These are phyloP conservation scores for Rauvolfia tetraphylla DNA, from an alignment of 257 asterid genomes.

Conservation along the genomic window DNA sequence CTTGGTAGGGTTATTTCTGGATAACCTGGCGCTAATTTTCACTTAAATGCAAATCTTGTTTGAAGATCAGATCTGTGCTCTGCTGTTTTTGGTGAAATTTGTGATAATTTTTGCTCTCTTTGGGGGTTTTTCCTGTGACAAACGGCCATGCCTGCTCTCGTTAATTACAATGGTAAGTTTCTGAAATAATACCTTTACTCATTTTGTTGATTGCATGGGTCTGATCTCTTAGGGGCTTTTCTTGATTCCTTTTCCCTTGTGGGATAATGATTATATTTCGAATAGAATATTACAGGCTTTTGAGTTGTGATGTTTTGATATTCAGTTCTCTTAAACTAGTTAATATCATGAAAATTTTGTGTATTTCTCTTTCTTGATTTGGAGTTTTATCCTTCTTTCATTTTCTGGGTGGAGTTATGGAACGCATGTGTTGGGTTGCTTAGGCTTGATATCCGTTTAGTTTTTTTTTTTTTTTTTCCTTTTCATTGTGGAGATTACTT, in stretches of 20 bases:
- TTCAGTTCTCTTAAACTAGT: neutral
- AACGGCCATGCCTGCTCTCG: conserved; percentile 84
- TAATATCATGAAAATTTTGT: neutral
- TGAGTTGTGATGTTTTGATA: neutral
- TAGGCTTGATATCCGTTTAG: neutral
- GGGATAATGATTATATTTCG: conserved; percentile 7
- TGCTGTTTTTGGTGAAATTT: conserved; percentile 43
- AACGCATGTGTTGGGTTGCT: neutral
- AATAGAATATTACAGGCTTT: neutral
- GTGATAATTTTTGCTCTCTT: conserved; percentile 40
- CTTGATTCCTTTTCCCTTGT: neutral
- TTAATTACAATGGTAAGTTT: conserved; percentile 83
- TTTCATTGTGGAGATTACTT: too few species aligned
- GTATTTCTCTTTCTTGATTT: neutral
- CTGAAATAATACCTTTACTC: neutral
- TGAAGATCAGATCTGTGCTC: conserved; percentile 52
- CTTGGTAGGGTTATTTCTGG: conserved; percentile 46
- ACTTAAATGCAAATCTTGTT: conserved; percentile 55
- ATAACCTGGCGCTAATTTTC: conserved; percentile 24
- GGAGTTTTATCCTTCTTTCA: neutral
- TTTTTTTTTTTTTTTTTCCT: too few species aligned
- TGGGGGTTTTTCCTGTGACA: conserved; percentile 45
- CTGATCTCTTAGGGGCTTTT: neutral
- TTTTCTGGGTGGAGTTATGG: neutral
- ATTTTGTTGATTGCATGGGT: neutral